A percentile compares a stretch with the other conserved stretches of the same genome.
phyloP scores from a whole-genome alignment of 805 yeast species.

The Ogataea pini region DNA sequence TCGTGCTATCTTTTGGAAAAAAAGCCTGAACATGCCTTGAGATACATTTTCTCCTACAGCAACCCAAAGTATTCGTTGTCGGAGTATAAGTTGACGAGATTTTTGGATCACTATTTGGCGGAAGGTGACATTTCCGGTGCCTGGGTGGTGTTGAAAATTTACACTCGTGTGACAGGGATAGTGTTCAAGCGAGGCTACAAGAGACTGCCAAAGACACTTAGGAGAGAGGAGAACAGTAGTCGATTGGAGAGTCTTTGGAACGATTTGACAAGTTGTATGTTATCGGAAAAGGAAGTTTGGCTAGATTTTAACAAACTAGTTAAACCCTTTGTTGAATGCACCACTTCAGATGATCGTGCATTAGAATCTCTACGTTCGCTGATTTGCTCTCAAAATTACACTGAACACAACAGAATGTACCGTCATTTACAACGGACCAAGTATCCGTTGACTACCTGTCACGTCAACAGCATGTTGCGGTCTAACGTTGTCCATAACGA shows the following conservation, averaged over 20 bases:
- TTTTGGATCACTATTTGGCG: slow-evolving; percentile 7
- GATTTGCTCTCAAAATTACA: background rate
- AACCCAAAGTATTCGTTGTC: slow-evolving; percentile 1
- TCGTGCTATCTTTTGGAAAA: slow-evolving; percentile 9
- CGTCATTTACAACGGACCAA: background rate
- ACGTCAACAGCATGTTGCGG: background rate
- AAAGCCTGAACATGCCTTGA: slow-evolving; percentile 5
- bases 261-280: background rate
- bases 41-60: slow-evolving; percentile 2
- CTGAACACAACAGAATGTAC: background rate
- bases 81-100: background rate
- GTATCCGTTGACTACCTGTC: background rate
- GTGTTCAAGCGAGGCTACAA: background rate
- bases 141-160: slow-evolving; percentile 3
- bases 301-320: background rate
- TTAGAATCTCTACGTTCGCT: background rate
- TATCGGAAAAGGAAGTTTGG: background rate
- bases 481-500: background rate
- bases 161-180: slow-evolving; percentile 1
- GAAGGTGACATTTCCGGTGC: slow-evolving; percentile 6
- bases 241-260: background rate
- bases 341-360: background rate
- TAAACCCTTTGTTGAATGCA: no score
- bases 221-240: no score
- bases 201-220: no score